Evolutionary conservation across 768 basidiomycete genomes (phyloP).

Genomic region (Boletus edulis): DNA sequence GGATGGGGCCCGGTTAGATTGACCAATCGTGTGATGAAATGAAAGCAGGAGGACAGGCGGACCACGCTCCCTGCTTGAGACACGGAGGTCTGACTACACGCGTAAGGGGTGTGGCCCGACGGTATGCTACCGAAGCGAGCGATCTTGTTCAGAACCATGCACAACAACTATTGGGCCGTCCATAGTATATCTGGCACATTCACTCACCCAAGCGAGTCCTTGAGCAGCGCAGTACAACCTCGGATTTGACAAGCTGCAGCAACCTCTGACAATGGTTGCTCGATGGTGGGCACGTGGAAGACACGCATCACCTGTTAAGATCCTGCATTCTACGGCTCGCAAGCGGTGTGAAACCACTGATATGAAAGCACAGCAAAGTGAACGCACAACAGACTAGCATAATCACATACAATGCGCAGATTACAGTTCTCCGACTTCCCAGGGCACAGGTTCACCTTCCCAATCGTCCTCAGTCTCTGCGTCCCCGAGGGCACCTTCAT

Average conservation of each 20-base stretch:
- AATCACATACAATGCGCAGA: slow-evolving; percentile 28
- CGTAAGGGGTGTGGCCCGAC: slow-evolving; percentile 23
- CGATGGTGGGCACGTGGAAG: slow-evolving; percentile 23
- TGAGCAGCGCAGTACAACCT: slow-evolving; percentile 12
- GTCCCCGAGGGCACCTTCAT: slow-evolving; percentile 38
- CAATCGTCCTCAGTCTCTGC: slow-evolving; percentile 60
- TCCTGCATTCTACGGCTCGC: slow-evolving; percentile 23
- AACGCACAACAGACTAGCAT: slow-evolving; percentile 22
- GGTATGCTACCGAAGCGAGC: slow-evolving; percentile 16
- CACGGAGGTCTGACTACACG: slow-evolving; percentile 27
- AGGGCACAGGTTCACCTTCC: slow-evolving; percentile 81
- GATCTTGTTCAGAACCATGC: slow-evolving; percentile 2
- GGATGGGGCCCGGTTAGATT: slow-evolving; percentile 30
- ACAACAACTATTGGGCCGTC: slow-evolving; percentile 7
- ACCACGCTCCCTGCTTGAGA: slow-evolving; percentile 23
- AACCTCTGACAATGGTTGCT: neutral
- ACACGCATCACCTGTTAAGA: slow-evolving; percentile 19
- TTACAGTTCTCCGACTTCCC: slow-evolving; percentile 77
- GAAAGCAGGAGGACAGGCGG: slow-evolving; percentile 21
- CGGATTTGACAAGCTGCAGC: slow-evolving; percentile 1
- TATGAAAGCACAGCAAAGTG: slow-evolving; percentile 34
- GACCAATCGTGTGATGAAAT: slow-evolving; percentile 25
- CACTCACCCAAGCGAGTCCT: slow-evolving; percentile 12
- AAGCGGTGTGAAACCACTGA: slow-evolving; percentile 27
- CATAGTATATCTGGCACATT: slow-evolving; percentile 11